A percentile compares a stretch with the other conserved stretches of the same genome.
phyloP scores from a whole-genome alignment of 768 basidiomycete genomes.

The Tylopilus cervinicoccineus region DNA sequence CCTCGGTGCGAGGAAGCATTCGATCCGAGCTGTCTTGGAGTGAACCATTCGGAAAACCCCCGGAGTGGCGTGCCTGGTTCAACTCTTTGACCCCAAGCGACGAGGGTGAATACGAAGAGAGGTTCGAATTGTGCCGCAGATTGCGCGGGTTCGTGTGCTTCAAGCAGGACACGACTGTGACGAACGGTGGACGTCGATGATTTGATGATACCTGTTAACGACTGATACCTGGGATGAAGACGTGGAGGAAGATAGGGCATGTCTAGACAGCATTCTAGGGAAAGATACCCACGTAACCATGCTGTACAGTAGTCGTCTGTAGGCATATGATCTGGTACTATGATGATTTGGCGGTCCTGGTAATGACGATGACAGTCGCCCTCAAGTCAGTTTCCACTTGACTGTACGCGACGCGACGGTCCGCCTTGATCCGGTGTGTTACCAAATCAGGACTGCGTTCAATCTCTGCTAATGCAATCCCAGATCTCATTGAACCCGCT shows the following conservation, averaged over 20 bases:
- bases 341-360: neutral
- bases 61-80: slow-evolving; percentile 55
- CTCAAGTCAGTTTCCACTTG: too few relatives aligned
- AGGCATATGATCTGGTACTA: slow-evolving; percentile 10
- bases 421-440: slow-evolving; percentile 7
- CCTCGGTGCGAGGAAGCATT: slow-evolving; percentile 52
- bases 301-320: slow-evolving; percentile 25
- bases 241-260: slow-evolving; percentile 6
- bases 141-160: slow-evolving; percentile 54
- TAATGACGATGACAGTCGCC: too few relatives aligned
- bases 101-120: slow-evolving; percentile 18
- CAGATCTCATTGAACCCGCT: neutral
- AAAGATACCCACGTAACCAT: slow-evolving; percentile 23
- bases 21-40: slow-evolving; percentile 48
- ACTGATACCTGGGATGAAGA: slow-evolving; percentile 19
- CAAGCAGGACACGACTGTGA: slow-evolving; percentile 31
- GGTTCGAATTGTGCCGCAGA: slow-evolving; percentile 33
- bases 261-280: slow-evolving; percentile 21
- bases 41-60: slow-evolving; percentile 43
- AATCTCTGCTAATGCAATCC: slow-evolving; percentile 6
- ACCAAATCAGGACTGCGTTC: slow-evolving; percentile 23
- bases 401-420: too few relatives aligned
- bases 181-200: slow-evolving; percentile 8
- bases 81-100: slow-evolving; percentile 20
- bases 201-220: slow-evolving; percentile 11